Percentiles rank a stretch among this genome's conserved stretches.
These are phyloP conservation scores for Rubia peregrina DNA, from an alignment of 305 asterid species.

Conservation along the genomic window DNA sequence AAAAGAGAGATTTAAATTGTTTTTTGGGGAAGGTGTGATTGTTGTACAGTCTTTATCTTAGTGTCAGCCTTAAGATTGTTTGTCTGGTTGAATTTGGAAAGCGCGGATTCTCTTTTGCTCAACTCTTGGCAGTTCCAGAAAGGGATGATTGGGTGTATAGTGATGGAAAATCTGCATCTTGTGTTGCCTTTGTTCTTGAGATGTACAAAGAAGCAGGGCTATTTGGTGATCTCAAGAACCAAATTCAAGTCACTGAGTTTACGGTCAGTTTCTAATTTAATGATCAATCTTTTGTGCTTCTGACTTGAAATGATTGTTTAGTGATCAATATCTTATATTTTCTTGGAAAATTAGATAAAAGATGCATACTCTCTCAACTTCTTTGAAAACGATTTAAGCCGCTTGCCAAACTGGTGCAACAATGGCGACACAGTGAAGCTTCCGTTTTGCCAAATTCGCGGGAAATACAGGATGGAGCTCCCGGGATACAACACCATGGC, in stretches of 20 bases:
- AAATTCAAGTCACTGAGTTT: constrained; percentile 93
- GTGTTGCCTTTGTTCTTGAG: constrained; percentile 84
- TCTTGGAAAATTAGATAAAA: constrained; percentile 33
- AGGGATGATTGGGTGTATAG: constrained; percentile 75
- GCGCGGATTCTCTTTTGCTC: constrained; percentile 85
- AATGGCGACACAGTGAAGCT: constrained; percentile 41
- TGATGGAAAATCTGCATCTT: constrained; percentile 88
- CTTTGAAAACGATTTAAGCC: constrained; percentile 37
- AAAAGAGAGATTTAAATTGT: too few species aligned
- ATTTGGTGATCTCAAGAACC: constrained; percentile 58
- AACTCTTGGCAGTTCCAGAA: constrained; percentile 76
- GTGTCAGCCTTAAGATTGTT: too few species aligned
- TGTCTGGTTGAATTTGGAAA: too few species aligned
- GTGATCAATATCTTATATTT: not conserved
- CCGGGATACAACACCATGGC: constrained; percentile 74
- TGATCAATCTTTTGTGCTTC: not conserved
- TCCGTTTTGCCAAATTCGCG: constrained; percentile 73
- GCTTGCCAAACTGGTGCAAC: constrained; percentile 47
- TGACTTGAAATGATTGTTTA: not conserved
- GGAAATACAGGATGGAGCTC: constrained; percentile 77
- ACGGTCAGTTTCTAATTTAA: constrained; percentile 49
- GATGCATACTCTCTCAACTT: constrained; percentile 39
- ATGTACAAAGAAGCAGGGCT: constrained; percentile 87
- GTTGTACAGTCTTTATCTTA: too few species aligned
- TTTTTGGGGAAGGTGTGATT: too few species aligned